Evolutionary conservation across 352 stramenopile genomes (phyloP).

Genomic region (Pythium graminicola): DNA sequence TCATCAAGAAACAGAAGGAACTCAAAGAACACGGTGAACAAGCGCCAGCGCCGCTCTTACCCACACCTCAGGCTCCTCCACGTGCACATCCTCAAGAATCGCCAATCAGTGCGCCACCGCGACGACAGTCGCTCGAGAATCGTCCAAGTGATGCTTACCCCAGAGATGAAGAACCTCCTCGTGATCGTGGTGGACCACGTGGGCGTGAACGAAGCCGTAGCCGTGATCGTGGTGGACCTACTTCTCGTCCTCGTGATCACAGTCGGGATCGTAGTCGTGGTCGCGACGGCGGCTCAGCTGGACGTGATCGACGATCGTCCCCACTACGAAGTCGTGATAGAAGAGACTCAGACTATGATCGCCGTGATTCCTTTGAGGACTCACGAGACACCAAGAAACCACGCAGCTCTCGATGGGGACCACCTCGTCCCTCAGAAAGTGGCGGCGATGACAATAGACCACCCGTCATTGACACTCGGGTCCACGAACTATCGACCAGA

Average conservation of each 20-base stretch:
- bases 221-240: slow-evolving; percentile 2
- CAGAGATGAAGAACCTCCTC: slow-evolving; percentile 6
- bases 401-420: slow-evolving; percentile 65
- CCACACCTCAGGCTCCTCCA: neutral
- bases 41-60: slow-evolving; percentile 5
- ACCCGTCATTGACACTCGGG: slow-evolving; percentile 40
- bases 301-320: slow-evolving; percentile 21
- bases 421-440: slow-evolving; percentile 29
- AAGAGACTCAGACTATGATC: slow-evolving; percentile 25
- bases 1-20: slow-evolving; percentile 81
- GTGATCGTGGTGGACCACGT: neutral
- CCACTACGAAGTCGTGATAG: slow-evolving; percentile 19
- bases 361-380: slow-evolving; percentile 30
- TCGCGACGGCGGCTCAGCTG: slow-evolving; percentile 25
- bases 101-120: neutral
- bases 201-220: slow-evolving; percentile 7
- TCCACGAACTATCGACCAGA: slow-evolving; percentile 18
- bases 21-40: slow-evolving; percentile 25
- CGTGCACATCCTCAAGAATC: neutral
- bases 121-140: slow-evolving; percentile 4
- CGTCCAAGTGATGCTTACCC: slow-evolving; percentile 2
- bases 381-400: slow-evolving; percentile 46
- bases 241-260: neutral
- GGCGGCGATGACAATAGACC: slow-evolving; percentile 30
- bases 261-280: slow-evolving; percentile 12